Evolutionary conservation across 2,329 filamentous ascomycete species (phyloP), one percentile per base, ranked within the genome.

Genomic region (Ophiostoma australiae): DNA sequence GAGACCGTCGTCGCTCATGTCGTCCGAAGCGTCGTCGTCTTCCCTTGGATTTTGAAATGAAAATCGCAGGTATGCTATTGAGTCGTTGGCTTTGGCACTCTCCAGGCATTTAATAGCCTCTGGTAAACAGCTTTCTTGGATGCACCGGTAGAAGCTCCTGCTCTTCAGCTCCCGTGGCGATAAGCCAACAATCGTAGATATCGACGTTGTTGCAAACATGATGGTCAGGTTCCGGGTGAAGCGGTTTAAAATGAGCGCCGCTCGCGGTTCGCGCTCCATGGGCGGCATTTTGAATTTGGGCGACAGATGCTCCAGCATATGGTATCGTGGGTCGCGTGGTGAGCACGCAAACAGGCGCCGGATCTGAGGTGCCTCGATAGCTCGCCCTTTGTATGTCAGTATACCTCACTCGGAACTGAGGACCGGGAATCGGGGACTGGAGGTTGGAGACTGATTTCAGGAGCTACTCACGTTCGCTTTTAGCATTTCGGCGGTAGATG

Each of bases 61-160:
- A 78, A 96, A 97, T 23, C 93, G 90, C 72, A 97, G 83, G 76
- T 97, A 96, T 1, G 93, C 92, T 76, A 96, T 95, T 1, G 93
- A 96, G 78, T 97, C 92, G 76, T 97, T 96, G 37, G 90, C 90
- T 78, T 97, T 97, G 31, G 93, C 92, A 74, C 90, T 91, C 79
- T 96, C 93, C 41, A 97, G 80, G 76, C 91, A 94, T 73, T 88
- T 86, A 44, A 94, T 87, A 3, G 92, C 92, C 75, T 95, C 91
- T 10, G 86, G 82, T 37, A 95, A 82, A 75, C 91, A 95, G 73
- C 89, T 90, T 75, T 91, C 88, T 71, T 91, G 87, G 69, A 97
- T 95, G 77, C 91, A 94, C 76, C 93, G 91, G 78, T 96, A 97
- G 78, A 97, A 96, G 78, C 91, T 94, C 75, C 89, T 90, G 61